Evolutionary conservation across 1,284 basidiomycete genomes (phyloP), one percentile per base, ranked within the genome.

Genomic region (Leccinum cinnamomeum): DNA sequence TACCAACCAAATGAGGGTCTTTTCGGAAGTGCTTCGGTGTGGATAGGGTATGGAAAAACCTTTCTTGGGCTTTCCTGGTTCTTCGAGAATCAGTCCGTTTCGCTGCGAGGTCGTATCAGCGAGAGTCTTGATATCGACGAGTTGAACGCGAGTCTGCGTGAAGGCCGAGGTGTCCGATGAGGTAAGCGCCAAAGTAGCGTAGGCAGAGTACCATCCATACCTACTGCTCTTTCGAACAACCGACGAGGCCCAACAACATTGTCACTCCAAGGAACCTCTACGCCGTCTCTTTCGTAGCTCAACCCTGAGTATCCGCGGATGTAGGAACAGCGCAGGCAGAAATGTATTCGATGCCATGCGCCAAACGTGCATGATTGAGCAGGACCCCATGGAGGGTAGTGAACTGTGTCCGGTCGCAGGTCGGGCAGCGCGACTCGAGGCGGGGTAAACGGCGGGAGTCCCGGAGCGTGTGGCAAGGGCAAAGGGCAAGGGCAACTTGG

Each of bases 161-260:
- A 60, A 85, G 76, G 18, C 90, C 90, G 39, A 92, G 79, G 2
- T 1, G 11, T 64, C 67, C 16, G 57, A 46, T 4, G 61, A 46
- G 6, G 35, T 8, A 60, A 64, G 62, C 25, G 64, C 61, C 18
- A 58, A 53, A 7, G 64, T 50, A 25, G 59, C 7, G 63, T 59
- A 3, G 64, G 64, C 14, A 69, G 41, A 23, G 67, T 61, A 4
- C 65, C 69, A 7, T 74, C 71, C n/a, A 73, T 79, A 12, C 85
- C 87, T 18, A 92, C 88, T 0, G 90, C 90, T 65, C 84, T 83
- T 69, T 89, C 82, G 66, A 92, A 92, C 56, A 92, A 71, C 46
- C 86, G 81, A 60, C 83, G 80, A 53, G 91, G 74, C 37, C 87
- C 87, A 7, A 77, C 73, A n/a, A 74, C 73, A 25, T 55, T 74